phyloP scores from a whole-genome alignment of 495 filamentous ascomycete species.

The Penicillium macrosclerotiorum region DNA sequence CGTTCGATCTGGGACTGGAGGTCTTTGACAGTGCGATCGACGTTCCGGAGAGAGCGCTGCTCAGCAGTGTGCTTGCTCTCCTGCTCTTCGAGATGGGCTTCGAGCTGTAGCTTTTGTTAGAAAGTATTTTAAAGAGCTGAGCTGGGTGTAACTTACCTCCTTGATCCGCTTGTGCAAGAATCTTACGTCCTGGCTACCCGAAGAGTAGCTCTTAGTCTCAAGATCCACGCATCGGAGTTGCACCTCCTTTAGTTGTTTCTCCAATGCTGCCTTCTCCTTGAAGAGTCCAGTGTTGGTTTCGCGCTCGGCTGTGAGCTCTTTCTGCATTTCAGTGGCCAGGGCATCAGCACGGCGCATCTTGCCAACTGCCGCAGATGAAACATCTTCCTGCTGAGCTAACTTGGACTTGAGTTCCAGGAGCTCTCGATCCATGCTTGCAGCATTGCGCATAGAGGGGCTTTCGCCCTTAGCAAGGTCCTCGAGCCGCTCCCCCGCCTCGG shows the following conservation, averaged over 20 bases:
- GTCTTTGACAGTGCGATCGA: constrained; percentile 93
- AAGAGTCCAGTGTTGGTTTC: constrained; percentile 80
- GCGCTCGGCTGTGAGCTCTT: constrained; percentile 88
- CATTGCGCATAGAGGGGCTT: constrained; percentile 87
- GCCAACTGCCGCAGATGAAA: constrained; percentile 86
- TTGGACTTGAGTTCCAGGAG: constrained; percentile 86
- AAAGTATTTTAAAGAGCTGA: background rate
- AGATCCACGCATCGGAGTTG: constrained; percentile 88
- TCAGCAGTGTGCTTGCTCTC: constrained; percentile 74
- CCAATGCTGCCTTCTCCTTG: constrained; percentile 87
- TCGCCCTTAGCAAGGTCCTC: constrained; percentile 86
- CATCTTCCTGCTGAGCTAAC: constrained; percentile 90
- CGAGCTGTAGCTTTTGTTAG: constrained; percentile 61
- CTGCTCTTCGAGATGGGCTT: constrained; percentile 84
- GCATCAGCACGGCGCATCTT: constrained; percentile 98
- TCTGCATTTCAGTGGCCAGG: constrained; percentile 83
- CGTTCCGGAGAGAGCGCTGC: constrained; percentile 83
- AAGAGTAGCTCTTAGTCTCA: constrained; percentile 95
- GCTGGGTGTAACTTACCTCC: constrained; percentile 73
- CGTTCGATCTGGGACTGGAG: constrained; percentile 90
- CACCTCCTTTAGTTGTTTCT: constrained; percentile 88
- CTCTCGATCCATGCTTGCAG: constrained; percentile 84
- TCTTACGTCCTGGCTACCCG: constrained; percentile 87
- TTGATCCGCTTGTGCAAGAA: constrained; percentile 94
- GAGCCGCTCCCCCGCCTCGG: constrained; percentile 85